A percentile compares a stretch with the other conserved stretches of the same genome.
Conservation (phyloP, 495 filamentous ascomycete genomes). For the Penicillium waksmanii region DNA sequence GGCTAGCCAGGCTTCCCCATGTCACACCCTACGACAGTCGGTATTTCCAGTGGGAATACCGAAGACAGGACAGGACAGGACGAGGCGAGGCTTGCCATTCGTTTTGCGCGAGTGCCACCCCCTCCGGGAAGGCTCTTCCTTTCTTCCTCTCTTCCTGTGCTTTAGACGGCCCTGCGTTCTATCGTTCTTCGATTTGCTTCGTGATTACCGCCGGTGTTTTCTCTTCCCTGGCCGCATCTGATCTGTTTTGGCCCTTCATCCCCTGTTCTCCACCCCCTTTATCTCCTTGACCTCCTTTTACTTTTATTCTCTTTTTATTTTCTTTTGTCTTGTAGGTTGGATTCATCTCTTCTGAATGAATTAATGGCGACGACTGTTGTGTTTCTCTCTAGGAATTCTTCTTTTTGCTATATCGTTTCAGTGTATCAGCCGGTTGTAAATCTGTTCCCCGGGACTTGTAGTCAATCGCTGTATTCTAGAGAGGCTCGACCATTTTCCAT, state of each 20-base stretch:
- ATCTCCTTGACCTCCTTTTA: constrained; percentile 14
- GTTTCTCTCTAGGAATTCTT: constrained; percentile 5
- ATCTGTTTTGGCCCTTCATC: constrained; percentile 36
- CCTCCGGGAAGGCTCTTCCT: constrained; percentile 18
- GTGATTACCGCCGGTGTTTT: constrained; percentile 35
- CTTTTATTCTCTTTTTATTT: constrained; percentile 17
- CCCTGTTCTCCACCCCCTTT: constrained; percentile 22
- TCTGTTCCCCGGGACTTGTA: background rate
- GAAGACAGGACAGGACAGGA: constrained; percentile 17
- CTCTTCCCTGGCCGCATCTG: constrained; percentile 32
- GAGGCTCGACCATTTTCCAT: no score
- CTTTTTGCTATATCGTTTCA: background rate
- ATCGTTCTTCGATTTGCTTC: constrained; percentile 31
- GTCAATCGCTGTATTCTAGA: background rate
- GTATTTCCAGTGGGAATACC: constrained; percentile 13
- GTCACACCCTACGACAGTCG: constrained; percentile 24
- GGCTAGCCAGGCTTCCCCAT: constrained; percentile 17
- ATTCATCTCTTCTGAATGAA: constrained; percentile 46
- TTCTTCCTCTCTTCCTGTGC: constrained; percentile 34
- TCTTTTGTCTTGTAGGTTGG: constrained; percentile 44
- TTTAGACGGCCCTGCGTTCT: constrained; percentile 46
- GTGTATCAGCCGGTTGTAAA: no score
- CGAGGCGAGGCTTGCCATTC: constrained; percentile 19
- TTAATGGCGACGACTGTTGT: constrained; percentile 44
- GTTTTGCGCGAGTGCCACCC: constrained; percentile 25